Percentiles rank a stretch among this genome's conserved stretches.
Conservation (phyloP, 495 filamentous ascomycete genomes). For the Neurospora sp. region DNA sequence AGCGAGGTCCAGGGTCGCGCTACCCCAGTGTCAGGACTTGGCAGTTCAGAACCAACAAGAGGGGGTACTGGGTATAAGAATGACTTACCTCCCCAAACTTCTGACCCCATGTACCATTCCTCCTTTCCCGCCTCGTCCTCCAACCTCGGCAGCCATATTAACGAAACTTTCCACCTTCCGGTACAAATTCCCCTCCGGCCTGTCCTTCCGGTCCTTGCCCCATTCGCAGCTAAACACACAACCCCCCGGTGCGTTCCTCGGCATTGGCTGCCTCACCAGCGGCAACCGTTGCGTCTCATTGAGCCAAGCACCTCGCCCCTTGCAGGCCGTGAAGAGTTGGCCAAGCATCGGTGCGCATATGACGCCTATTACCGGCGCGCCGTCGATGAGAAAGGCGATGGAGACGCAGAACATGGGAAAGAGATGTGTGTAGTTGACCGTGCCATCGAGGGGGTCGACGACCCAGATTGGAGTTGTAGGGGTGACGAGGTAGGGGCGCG, state of each 20-base stretch:
- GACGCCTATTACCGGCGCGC: slow-evolving; percentile 50
- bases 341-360: slow-evolving; percentile 55
- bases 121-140: slow-evolving; percentile 48
- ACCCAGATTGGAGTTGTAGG: slow-evolving; percentile 51
- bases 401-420: slow-evolving; percentile 68
- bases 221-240: slow-evolving; percentile 63
- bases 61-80: slow-evolving; percentile 1
- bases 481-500: slow-evolving; percentile 52
- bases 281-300: slow-evolving; percentile 51
- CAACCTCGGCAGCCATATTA: slow-evolving; percentile 57
- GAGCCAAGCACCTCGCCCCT: slow-evolving; percentile 53
- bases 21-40: slow-evolving; percentile 5
- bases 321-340: slow-evolving; percentile 54
- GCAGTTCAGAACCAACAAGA: background rate
- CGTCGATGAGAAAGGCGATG: slow-evolving; percentile 50
- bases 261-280: slow-evolving; percentile 48
- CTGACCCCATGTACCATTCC: slow-evolving; percentile 75
- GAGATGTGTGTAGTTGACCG: slow-evolving; percentile 63
- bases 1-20: slow-evolving; percentile 68
- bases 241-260: slow-evolving; percentile 49
- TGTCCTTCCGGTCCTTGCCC: slow-evolving; percentile 60
- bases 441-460: slow-evolving; percentile 61
- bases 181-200: slow-evolving; percentile 49
- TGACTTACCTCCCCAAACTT: slow-evolving; percentile 42
- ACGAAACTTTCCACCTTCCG: slow-evolving; percentile 61